Conservation (phyloP, 371 early-diverging fungal species). For the Sporodiniella umbellata region DNA sequence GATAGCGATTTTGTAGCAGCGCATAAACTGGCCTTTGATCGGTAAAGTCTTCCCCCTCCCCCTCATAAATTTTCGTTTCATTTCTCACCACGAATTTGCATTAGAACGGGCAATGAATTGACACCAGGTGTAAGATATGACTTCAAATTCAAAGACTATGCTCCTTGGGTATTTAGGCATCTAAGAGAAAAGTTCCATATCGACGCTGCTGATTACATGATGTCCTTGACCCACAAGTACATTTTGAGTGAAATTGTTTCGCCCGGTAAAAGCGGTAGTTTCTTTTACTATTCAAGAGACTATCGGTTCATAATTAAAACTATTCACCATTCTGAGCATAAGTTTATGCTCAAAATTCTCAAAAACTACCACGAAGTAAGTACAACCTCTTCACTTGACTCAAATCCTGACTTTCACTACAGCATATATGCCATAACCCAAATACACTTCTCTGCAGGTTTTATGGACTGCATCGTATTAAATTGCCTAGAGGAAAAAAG, state of each 20-base stretch:
- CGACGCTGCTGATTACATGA: slow-evolving; percentile 92
- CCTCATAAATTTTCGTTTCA: no score
- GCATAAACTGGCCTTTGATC: slow-evolving; percentile 93
- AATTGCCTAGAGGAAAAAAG: slow-evolving; percentile 86
- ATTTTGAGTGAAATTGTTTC: slow-evolving; percentile 94
- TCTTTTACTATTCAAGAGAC: slow-evolving; percentile 96
- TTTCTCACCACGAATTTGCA: no score
- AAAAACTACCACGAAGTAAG: slow-evolving; percentile 76
- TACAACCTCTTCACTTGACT: background rate
- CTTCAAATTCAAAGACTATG: slow-evolving; percentile 98
- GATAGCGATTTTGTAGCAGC: slow-evolving; percentile 80
- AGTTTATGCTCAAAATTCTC: slow-evolving; percentile 84
- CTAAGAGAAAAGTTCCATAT: slow-evolving; percentile 87
- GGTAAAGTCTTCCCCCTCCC: no score
- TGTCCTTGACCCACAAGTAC: slow-evolving; percentile 94
- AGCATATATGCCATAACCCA: slow-evolving; percentile 90
- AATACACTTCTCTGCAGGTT: slow-evolving; percentile 91
- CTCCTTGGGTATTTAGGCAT: slow-evolving; percentile 94
- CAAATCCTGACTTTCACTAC: background rate
- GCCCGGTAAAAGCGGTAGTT: slow-evolving; percentile 93
- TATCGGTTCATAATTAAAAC: slow-evolving; percentile 98
- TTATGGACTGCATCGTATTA: slow-evolving; percentile 94
- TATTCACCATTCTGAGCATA: slow-evolving; percentile 91
- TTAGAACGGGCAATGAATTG: slow-evolving; percentile 86
- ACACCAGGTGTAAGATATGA: slow-evolving; percentile 94